A percentile compares a stretch with the other conserved stretches of the same genome.
Evolutionary conservation across 768 basidiomycete species (phyloP).

Genomic region (Trametes punicea): DNA sequence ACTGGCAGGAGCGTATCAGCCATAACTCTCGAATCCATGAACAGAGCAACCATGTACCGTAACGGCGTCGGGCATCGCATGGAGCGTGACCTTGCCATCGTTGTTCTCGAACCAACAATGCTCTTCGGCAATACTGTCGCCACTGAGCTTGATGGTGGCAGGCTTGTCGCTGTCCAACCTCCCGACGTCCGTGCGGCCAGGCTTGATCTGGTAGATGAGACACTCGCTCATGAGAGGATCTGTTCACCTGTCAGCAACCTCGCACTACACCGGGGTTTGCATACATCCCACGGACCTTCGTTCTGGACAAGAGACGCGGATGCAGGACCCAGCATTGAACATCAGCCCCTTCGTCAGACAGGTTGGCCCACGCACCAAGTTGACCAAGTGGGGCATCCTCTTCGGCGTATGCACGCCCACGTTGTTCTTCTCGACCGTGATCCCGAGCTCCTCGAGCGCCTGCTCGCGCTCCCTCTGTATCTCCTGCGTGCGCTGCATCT

Average conservation of each 20-base stretch:
- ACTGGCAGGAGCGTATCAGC: conserved; percentile 41
- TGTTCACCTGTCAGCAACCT: conserved; percentile 26
- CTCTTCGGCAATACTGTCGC: conserved; percentile 85
- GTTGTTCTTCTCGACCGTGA: conserved; percentile 94
- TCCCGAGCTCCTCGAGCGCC: conserved; percentile 95
- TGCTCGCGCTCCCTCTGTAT: conserved; percentile 97
- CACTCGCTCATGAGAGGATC: conserved; percentile 98
- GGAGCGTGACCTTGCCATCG: conserved; percentile 80
- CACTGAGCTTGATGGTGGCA: conserved; percentile 89
- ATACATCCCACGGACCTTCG: conserved; percentile 52
- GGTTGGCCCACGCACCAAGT: conserved; percentile 61
- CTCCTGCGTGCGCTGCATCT: conserved; percentile 85
- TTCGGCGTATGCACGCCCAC: conserved; percentile 98
- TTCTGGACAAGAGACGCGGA: conserved; percentile 52
- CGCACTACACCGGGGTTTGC: no score
- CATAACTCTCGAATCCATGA: not conserved
- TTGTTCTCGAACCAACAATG: conserved; percentile 90
- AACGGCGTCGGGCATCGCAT: conserved; percentile 74
- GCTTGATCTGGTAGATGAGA: conserved; percentile 88
- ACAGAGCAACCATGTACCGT: conserved; percentile 53
- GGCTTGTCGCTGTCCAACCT: conserved; percentile 77
- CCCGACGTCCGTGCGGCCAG: conserved; percentile 85
- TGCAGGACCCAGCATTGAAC: no score
- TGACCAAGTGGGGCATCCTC: conserved; percentile 95
- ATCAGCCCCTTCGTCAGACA: no score